These are phyloP conservation scores for Iris macrosiphon DNA, from an alignment of 106 monocot genomes.

Conservation along the genomic window DNA sequence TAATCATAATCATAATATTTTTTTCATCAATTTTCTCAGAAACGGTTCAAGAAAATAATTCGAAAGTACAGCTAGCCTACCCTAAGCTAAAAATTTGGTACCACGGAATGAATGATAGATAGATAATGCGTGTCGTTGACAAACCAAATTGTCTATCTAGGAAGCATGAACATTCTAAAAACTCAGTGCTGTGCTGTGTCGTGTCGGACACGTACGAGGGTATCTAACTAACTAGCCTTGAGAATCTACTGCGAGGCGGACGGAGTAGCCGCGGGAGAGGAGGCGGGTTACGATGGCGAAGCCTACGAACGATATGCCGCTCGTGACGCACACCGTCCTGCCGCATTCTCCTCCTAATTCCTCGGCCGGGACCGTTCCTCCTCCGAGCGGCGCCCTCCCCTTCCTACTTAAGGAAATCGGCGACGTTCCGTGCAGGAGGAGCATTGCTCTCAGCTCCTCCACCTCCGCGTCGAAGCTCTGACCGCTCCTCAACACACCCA, in stretches of 20 bases:
- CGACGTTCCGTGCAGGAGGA: neutral
- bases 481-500: conserved; percentile 47
- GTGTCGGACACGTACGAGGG: too few relatives aligned
- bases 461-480: conserved; percentile 43
- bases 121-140: too few relatives aligned
- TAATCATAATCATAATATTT: too few relatives aligned
- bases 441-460: conserved; percentile 32
- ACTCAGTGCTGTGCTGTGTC: too few relatives aligned
- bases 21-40: too few relatives aligned
- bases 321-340: conserved; percentile 64
- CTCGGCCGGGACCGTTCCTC: neutral
- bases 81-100: too few relatives aligned
- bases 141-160: too few relatives aligned
- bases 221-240: too few relatives aligned
- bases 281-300: conserved; percentile 62
- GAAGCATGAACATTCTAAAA: too few relatives aligned
- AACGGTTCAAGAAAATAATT: too few relatives aligned
- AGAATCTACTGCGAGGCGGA: conserved; percentile 53
- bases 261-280: conserved; percentile 53
- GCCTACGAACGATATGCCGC: conserved; percentile 70
- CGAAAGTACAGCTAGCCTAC: too few relatives aligned
- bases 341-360: neutral
- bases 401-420: conserved; percentile 1
- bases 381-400: neutral
- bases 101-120: too few relatives aligned